A percentile compares a stretch with the other conserved stretches of the same genome.
phyloP scores from a whole-genome alignment of 1,284 basidiomycete species.

The Psilocybe mexicana region DNA sequence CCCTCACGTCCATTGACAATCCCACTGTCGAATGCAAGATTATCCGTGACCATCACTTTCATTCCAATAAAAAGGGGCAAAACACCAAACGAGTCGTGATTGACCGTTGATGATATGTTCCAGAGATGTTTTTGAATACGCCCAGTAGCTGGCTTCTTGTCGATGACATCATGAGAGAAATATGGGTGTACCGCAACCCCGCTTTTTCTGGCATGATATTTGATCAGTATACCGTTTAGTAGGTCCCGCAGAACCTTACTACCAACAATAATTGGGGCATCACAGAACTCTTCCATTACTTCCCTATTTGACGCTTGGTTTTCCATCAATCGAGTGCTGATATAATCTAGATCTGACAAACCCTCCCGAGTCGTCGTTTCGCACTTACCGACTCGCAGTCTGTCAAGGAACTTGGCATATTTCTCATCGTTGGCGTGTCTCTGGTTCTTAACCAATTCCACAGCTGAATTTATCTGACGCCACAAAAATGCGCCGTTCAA shows the following conservation, averaged over 20 bases:
- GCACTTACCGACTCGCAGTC: constrained; percentile 5
- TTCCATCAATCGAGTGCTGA: not conserved
- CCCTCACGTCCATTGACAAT: constrained; percentile 31
- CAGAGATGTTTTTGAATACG: not conserved
- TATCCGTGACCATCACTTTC: constrained; percentile 31
- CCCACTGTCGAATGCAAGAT: constrained; percentile 21
- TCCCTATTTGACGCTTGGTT: not conserved
- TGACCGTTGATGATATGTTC: constrained; percentile 3
- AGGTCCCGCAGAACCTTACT: constrained; percentile 12
- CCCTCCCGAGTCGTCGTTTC: not conserved
- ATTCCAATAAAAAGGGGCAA: constrained; percentile 24
- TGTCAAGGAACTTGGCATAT: constrained; percentile 6
- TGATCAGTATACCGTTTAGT: constrained; percentile 8
- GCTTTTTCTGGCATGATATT: constrained; percentile 2
- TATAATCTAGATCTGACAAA: not conserved
- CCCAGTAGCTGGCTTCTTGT: not conserved
- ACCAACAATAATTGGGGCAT: constrained; percentile 17
- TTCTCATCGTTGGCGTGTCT: constrained; percentile 7
- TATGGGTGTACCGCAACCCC: not conserved
- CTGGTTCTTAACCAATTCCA: constrained; percentile 10
- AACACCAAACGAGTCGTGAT: constrained; percentile 8
- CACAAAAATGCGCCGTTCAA: constrained; percentile 12
- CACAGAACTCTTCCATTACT: not conserved
- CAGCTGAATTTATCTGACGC: constrained; percentile 11
- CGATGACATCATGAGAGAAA: not conserved